Conservation (phyloP, 306 rosid genomes). For the Lathyrus sativus region DNA sequence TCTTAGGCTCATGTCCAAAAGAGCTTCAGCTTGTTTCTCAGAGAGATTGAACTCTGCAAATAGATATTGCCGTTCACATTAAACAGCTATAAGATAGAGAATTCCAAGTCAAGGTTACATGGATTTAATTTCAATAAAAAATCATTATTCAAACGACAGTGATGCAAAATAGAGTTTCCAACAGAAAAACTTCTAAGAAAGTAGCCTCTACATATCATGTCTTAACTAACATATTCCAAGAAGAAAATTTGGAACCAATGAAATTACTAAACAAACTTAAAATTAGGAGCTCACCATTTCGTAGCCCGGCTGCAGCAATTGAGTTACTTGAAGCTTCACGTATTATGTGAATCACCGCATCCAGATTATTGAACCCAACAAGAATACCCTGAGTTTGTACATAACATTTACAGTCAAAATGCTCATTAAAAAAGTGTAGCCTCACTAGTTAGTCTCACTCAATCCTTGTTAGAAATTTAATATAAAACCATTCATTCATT, state of each 20-base stretch:
- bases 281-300: conserved; percentile 56
- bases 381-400: conserved; percentile 70
- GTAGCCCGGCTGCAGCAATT: conserved; percentile 61
- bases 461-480: conserved; percentile 13
- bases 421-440: not conserved
- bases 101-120: conserved; percentile 16
- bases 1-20: conserved; percentile 83
- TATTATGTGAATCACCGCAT: conserved; percentile 67
- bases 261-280: conserved; percentile 22
- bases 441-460: conserved; percentile 19
- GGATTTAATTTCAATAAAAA: conserved; percentile 23
- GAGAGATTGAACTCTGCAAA: conserved; percentile 79
- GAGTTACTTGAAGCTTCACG: conserved; percentile 81
- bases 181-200: not conserved
- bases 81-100: conserved; percentile 9
- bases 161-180: not conserved
- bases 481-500: not conserved
- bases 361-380: conserved; percentile 84
- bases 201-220: conserved; percentile 5
- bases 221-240: conserved; percentile 14
- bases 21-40: conserved; percentile 95
- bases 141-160: conserved; percentile 1
- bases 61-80: conserved; percentile 13
- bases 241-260: conserved; percentile 14
- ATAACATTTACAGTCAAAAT: conserved; percentile 31